Conservation (phyloP, 306 rosid genomes). For the Urtica urens region DNA sequence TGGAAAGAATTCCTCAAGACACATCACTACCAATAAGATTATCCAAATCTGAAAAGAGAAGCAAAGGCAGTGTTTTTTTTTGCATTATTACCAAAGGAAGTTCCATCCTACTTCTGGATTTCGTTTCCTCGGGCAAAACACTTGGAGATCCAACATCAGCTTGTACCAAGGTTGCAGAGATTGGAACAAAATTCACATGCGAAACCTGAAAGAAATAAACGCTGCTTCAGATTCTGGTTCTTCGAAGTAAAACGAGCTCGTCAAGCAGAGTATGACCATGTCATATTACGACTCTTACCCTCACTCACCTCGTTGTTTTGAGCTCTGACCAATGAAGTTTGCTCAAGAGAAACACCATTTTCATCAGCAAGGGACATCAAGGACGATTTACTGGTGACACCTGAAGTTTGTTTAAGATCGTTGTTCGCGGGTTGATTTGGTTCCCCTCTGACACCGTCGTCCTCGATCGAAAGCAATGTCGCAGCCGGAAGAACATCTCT, state of each 20-base stretch:
- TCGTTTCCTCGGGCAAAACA: constrained; percentile 23
- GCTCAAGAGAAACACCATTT: constrained; percentile 19
- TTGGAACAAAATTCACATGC: constrained; percentile 24
- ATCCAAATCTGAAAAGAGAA: constrained; percentile 2
- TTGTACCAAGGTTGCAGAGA: constrained; percentile 13
- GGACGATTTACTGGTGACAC: constrained; percentile 12
- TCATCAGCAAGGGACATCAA: constrained; percentile 6
- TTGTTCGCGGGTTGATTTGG: constrained; percentile 24
- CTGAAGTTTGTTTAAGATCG: constrained; percentile 11
- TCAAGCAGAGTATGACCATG: too few relatives aligned
- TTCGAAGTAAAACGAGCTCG: too few relatives aligned
- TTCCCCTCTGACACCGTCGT: constrained; percentile 16
- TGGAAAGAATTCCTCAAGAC: constrained; percentile 29
- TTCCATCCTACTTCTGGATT: constrained; percentile 40
- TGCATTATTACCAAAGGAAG: constrained; percentile 73
- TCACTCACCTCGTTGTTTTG: constrained; percentile 39
- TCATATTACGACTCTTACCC: too few relatives aligned
- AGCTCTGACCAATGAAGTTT: constrained; percentile 14
- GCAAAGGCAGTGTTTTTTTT: constrained; percentile 2
- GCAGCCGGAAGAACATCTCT: constrained; percentile 24
- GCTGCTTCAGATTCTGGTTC: too few relatives aligned
- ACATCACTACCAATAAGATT: neutral
- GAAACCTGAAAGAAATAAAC: too few relatives aligned
- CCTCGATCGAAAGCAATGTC: constrained; percentile 12
- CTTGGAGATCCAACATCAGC: constrained; percentile 20